Evolutionary conservation across 805 yeast species (phyloP), one percentile per base, ranked within the genome.

Genomic region (Metschnikowia bowlesiae): DNA sequence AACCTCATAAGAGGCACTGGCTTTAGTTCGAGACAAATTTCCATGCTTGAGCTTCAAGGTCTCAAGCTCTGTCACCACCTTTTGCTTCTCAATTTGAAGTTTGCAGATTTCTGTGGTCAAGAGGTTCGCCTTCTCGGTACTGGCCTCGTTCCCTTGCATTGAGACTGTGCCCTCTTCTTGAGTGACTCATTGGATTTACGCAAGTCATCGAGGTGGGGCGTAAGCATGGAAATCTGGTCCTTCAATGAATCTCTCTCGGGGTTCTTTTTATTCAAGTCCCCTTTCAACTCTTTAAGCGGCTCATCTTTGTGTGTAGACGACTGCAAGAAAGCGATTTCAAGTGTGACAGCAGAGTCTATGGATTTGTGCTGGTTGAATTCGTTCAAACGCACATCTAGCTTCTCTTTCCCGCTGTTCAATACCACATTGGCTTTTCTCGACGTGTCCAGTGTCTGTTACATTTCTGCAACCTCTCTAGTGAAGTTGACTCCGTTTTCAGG

Each of bases 291-390:
- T 9, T 54, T 58, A 22, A 78, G 60, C 35, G 62, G 64, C 50
- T 70, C 68, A 39, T 77, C 81, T 49, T 78, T 80, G 49, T 0
- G 68, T 60, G 4, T 55, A 3, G 80, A 70, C 0, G 79, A 61
- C 48, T 73, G 73, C 28, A 75, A 60, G 3, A n/a, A n/a, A n/a
- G n/a, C n/a, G n/a, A n/a, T 61, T 52, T 80, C 83, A 78, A 78
- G 60, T 55, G 79, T 80, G 46, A 74, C 60, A 6, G 80, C 69
- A 6, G 77, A 68, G 32, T 76, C 82, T 29, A 65, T 65, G 45
- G 67, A 63, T 53, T 66, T 69, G 47, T 57, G 61, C 43, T 65
- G 62, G 26, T 57, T 49, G 13, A 70, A 55, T 46, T 70, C 73
- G 22, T 53, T 55, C 14, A 65, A 65, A 43, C 69, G 61, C 30